phyloP scores from a whole-genome alignment of 2,329 filamentous ascomycete species.

The Ambrosiella cleistominuta region DNA sequence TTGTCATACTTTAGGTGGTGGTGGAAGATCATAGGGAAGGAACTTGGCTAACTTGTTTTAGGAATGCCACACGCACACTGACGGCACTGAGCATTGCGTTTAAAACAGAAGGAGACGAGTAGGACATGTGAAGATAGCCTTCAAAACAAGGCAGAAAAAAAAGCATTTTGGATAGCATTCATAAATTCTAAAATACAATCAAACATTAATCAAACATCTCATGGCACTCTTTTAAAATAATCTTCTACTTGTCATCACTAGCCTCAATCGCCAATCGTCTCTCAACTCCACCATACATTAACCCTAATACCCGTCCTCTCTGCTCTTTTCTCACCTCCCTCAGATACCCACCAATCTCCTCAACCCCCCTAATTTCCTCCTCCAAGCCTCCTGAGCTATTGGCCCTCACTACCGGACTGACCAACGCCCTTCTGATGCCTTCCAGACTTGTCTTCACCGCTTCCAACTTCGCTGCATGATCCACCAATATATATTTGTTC shows the following conservation, averaged over 20 bases:
- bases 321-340: conserved; percentile 59
- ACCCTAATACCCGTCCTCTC: conserved; percentile 67
- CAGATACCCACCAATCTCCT: conserved; percentile 63
- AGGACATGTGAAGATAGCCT: not conserved
- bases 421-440: conserved; percentile 63
- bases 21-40: not conserved
- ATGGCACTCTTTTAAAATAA: not conserved
- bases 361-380: conserved; percentile 69
- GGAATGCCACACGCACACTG: conserved; percentile 28
- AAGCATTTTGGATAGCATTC: not conserved
- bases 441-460: conserved; percentile 77
- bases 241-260: not conserved
- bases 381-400: conserved; percentile 42
- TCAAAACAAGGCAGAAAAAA: not conserved
- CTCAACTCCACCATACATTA: conserved; percentile 43
- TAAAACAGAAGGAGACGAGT: not conserved
- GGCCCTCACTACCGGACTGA: conserved; percentile 64
- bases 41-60: conserved; percentile 22
- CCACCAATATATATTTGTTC: conserved; percentile 73
- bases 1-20: not conserved
- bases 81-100: conserved; percentile 22
- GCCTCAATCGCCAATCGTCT: conserved; percentile 21
- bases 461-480: conserved; percentile 70
- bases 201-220: not conserved
- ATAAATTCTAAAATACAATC: not conserved